phyloP scores from a whole-genome alignment of 331 rosid species.

The Quercus phellos region DNA sequence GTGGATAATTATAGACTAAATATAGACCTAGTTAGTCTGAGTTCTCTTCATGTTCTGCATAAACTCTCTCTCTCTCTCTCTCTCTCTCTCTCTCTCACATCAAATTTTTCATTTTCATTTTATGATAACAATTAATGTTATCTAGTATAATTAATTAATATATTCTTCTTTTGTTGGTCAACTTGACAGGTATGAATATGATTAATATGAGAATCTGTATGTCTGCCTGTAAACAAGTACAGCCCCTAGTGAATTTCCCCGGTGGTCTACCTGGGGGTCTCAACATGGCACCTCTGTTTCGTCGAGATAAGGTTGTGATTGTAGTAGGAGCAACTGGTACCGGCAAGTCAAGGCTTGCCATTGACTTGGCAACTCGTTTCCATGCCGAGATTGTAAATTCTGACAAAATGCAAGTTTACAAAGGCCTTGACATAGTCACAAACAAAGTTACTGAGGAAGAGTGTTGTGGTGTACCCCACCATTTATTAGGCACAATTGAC shows the following conservation, averaged over 20 bases:
- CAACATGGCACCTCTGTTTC: slow-evolving; percentile 39
- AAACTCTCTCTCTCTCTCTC: not conserved
- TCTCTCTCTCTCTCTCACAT: not conserved
- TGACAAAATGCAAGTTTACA: slow-evolving; percentile 87
- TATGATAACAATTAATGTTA: not conserved
- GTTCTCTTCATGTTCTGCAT: not conserved
- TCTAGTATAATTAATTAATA: not conserved
- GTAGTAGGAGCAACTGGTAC: slow-evolving; percentile 94
- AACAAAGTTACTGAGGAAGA: slow-evolving; percentile 77
- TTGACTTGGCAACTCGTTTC: slow-evolving; percentile 67
- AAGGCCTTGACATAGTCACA: slow-evolving; percentile 80
- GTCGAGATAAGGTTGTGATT: slow-evolving; percentile 64
- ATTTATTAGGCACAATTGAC: slow-evolving; percentile 54
- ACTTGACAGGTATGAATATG: slow-evolving; percentile 33
- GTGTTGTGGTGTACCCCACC: slow-evolving; percentile 68
- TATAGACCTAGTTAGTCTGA: not conserved
- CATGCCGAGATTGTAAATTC: slow-evolving; percentile 80
- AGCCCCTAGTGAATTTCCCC: slow-evolving; percentile 53
- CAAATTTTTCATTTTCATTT: not conserved
- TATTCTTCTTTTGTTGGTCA: slow-evolving; percentile 7
- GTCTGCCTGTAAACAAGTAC: slow-evolving; percentile 48
- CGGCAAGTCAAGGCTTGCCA: slow-evolving; percentile 79
- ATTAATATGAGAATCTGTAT: slow-evolving; percentile 33
- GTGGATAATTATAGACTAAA: not conserved
- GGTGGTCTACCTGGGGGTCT: slow-evolving; percentile 39